Base-by-base conservation (phyloP, 139 green algal genomes). In the Chlorella sorokiniana region DNA sequence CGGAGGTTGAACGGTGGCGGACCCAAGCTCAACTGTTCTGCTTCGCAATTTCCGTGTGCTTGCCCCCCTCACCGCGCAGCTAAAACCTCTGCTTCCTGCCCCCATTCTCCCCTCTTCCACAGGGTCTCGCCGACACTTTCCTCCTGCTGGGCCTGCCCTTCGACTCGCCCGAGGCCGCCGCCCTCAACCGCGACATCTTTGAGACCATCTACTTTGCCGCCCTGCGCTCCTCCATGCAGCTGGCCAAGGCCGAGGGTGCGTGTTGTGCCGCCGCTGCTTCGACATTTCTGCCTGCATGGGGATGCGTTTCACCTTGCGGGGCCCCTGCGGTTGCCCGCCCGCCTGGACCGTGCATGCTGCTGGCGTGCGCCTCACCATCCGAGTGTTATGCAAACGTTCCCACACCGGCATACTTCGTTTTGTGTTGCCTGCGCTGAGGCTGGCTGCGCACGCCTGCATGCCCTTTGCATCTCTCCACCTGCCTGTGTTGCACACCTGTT, bases 101-200 rank as follows among this genome's bases (percentile, higher is more conserved):
- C 40, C 25, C 4, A 0, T 18, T n/a, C 45, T 44, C 22, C 33
- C 52, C 0, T 56, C 2, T 81, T 22, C 16, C 98, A 20, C 95
- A 98, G 87, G 97, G 97, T 63, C 92, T 99, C 51, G 97, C 97
- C 4, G 97, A 99, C 86, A 89, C 94, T n/a, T 99, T 99, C 94
- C 93, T 99, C 71, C 92, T 99, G 56, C 92, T 99, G 64, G 97
- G 97, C 75, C 86, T 99, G 94, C 83, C 97, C 18, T 99, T 99
- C 85, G 97, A 99, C 90, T 96, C 90, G 41, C 74, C 84, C 2
- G 89, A 96, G 82, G 95, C 94, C 29, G 44, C 83, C 40, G 81
- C 95, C 88, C 89, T 97, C 8, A 97, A 97, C 88, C 89, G 87
- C 48, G 92, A 98, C 44, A 98, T 99, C 78, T 99, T 99, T 89